A percentile compares a stretch with the other conserved stretches of the same genome.
These are phyloP conservation scores for Boletellus emodensis DNA, from an alignment of 768 basidiomycete species.

Conservation along the genomic window DNA sequence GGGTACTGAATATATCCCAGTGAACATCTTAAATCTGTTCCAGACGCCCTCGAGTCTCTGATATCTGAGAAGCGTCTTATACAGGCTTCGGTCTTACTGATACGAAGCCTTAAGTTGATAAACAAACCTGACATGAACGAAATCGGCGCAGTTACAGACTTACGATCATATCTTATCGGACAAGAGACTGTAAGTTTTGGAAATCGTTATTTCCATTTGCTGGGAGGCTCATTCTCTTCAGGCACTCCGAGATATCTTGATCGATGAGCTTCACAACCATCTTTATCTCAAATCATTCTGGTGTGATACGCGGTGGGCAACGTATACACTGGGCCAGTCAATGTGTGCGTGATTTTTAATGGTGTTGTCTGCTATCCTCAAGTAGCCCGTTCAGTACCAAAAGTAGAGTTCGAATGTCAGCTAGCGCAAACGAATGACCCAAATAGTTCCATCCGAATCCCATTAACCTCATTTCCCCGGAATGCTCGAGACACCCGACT, in stretches of 20 bases:
- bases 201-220: neutral
- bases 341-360: constrained; percentile 48
- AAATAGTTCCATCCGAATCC: constrained; percentile 21
- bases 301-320: constrained; percentile 89
- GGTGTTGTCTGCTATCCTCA: constrained; percentile 8
- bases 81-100: constrained; percentile 82
- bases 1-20: constrained; percentile 39
- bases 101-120: constrained; percentile 84
- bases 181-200: constrained; percentile 75
- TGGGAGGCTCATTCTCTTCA: constrained; percentile 31
- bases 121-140: constrained; percentile 91
- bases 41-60: constrained; percentile 88
- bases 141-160: constrained; percentile 89
- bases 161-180: constrained; percentile 74
- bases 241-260: constrained; percentile 88
- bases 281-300: constrained; percentile 97
- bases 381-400: constrained; percentile 46
- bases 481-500: constrained; percentile 47
- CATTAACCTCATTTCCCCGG: constrained; percentile 37
- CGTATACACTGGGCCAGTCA: constrained; percentile 78
- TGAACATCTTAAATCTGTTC: constrained; percentile 85
- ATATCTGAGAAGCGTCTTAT: constrained; percentile 93
- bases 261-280: constrained; percentile 95
- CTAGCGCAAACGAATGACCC: constrained; percentile 18
- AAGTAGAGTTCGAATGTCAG: constrained; percentile 62